Evolutionary conservation across 805 yeast species (phyloP), one percentile per base, ranked within the genome.

Genomic region (Middelhovenomyces tepae): DNA sequence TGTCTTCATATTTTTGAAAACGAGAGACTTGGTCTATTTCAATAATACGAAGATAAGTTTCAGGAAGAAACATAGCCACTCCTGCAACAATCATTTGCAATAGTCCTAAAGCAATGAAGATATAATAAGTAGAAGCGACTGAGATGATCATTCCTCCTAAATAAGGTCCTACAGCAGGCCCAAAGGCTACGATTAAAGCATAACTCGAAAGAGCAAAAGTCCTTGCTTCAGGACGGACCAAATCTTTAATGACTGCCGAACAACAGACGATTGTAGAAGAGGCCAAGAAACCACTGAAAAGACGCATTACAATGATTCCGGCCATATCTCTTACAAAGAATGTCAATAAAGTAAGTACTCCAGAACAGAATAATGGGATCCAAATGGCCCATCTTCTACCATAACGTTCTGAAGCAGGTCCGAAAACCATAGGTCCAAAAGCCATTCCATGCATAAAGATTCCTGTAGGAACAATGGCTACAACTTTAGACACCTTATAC

Each of bases 381-480:
- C 51, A 28, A 21, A 56, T 41, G 16, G 51, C 54, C 10, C 42
- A 17, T 23, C 37, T 38, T 1, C 41, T 27, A 4, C 41, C 41
- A 19, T 25, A 37, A 2, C 22, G 16, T 27, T 38, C 41, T 4
- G 41, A 26, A 24, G 37, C 27, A 16, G 41, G 41, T 1, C 41
- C 41, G 8, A 39, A 31, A 7, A 38, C 22, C 50, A 47, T 14
- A 39, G 37, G 41, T 1, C 41, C 41, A 11, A 38, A 11, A 37
- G 43, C 20, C 62, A 60, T 42, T 43, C 60, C 7, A 46, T 54
- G 13, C 51, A 48, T 9, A 34, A 41, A 3, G 59, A 55, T 44
- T 59, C 64, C 21, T 10, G 39, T 31, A 3, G 28, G 18, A 19
- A 36, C 28, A 28, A 27, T 31, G 17, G 39, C 36, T 4, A 36